A percentile compares a stretch with the other conserved stretches of the same genome.
Evolutionary conservation across 148 eudicot species (phyloP).

Genomic region (Dianthus caryophyllus): DNA sequence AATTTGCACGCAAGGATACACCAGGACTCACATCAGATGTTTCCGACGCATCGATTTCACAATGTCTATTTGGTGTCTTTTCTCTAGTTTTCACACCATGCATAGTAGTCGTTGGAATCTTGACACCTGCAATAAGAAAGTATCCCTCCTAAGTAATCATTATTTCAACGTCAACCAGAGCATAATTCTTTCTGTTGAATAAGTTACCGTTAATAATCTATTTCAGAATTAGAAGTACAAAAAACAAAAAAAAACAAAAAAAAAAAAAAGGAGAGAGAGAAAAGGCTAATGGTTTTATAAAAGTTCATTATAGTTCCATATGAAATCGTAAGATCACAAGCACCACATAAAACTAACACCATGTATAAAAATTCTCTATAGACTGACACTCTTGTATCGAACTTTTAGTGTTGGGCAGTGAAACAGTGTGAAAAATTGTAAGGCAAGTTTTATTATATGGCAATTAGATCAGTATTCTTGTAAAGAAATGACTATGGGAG

Average conservation of each 20-base stretch:
- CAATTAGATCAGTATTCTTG: too few species aligned
- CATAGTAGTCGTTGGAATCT: slow-evolving; percentile 36
- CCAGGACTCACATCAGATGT: slow-evolving; percentile 35
- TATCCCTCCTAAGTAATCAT: slow-evolving; percentile 12
- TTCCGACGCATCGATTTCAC: slow-evolving; percentile 29
- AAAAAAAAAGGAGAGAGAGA: too few species aligned
- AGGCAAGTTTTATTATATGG: too few species aligned
- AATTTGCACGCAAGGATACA: slow-evolving; percentile 64
- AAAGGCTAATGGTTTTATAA: not conserved
- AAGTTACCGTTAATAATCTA: not conserved
- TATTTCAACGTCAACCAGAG: not conserved
- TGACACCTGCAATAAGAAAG: slow-evolving; percentile 45
- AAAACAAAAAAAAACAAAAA: too few species aligned
- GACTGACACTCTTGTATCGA: too few species aligned
- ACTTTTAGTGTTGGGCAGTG: too few species aligned
- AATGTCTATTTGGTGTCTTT: slow-evolving; percentile 28
- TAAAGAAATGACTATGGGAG: too few species aligned
- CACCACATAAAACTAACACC: not conserved
- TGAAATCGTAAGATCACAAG: not conserved
- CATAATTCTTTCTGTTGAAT: slow-evolving; percentile 7
- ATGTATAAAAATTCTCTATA: slow-evolving; percentile 1
- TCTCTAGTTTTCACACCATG: slow-evolving; percentile 30
- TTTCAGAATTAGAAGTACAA: not conserved
- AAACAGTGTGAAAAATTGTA: too few species aligned
- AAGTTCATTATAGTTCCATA: not conserved